Conservation (phyloP, 495 filamentous ascomycete species). For the Aspergillus conjunctus region DNA sequence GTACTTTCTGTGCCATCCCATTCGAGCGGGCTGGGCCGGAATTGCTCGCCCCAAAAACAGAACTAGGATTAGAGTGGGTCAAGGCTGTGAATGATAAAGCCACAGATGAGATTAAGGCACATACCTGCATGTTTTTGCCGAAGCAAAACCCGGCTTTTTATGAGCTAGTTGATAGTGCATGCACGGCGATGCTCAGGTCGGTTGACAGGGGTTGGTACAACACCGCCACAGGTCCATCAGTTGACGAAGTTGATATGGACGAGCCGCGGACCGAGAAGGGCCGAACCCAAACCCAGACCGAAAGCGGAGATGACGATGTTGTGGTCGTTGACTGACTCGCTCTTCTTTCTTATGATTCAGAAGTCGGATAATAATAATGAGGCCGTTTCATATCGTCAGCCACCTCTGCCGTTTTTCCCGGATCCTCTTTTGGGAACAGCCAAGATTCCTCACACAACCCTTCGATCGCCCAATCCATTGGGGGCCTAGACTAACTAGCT, state of each 20-base stretch:
- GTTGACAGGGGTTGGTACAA: slow-evolving; percentile 48
- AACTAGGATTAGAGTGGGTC: slow-evolving; percentile 55
- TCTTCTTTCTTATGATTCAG: not conserved
- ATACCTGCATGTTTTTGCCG: slow-evolving; percentile 85
- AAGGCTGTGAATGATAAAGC: slow-evolving; percentile 76
- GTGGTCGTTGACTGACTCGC: slow-evolving; percentile 44
- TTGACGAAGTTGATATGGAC: slow-evolving; percentile 23
- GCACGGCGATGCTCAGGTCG: slow-evolving; percentile 57
- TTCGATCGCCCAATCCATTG: too few species aligned
- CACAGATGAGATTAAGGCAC: slow-evolving; percentile 76
- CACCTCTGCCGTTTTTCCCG: not conserved
- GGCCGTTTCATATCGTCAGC: not conserved
- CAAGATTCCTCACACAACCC: too few species aligned
- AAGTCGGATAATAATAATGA: not conserved
- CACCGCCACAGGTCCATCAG: slow-evolving; percentile 29
- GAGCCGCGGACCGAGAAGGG: slow-evolving; percentile 20
- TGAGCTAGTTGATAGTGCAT: slow-evolving; percentile 65
- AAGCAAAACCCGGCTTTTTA: slow-evolving; percentile 80
- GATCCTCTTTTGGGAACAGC: too few species aligned
- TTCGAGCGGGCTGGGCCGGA: slow-evolving; percentile 39
- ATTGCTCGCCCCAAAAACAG: slow-evolving; percentile 17
- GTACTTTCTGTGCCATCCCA: slow-evolving; percentile 87
- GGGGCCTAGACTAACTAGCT: too few species aligned
- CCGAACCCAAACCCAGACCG: slow-evolving; percentile 15
- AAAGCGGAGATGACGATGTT: slow-evolving; percentile 40